phyloP scores from a whole-genome alignment of 306 rosid genomes.

The Carpinus viminea region DNA sequence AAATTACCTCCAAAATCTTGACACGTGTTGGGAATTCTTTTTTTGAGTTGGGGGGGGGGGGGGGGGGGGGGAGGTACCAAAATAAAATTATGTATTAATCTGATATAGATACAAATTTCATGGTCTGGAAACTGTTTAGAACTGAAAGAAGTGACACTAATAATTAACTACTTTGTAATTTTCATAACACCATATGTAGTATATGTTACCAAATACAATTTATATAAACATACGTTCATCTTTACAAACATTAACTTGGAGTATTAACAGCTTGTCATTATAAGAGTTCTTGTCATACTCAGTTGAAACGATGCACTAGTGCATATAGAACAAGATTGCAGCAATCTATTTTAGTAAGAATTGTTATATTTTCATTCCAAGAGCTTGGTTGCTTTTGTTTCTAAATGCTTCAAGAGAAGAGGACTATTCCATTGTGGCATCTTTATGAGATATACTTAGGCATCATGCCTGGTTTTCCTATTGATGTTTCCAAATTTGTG shows the following conservation, averaged over 20 bases:
- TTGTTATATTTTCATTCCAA: background rate
- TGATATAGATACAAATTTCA: too few relatives aligned
- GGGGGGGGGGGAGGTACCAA: background rate
- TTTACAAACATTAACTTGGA: background rate
- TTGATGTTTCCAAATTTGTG: slow-evolving; percentile 31
- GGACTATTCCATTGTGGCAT: background rate
- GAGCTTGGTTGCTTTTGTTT: background rate
- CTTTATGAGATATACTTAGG: background rate
- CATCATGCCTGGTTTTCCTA: background rate
- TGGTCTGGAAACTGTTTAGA: too few relatives aligned
- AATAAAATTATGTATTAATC: too few relatives aligned
- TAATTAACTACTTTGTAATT: background rate
- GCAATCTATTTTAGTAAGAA: background rate
- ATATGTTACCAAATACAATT: background rate
- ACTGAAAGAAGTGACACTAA: too few relatives aligned
- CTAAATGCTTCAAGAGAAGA: background rate
- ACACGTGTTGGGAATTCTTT: background rate
- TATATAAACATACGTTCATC: background rate
- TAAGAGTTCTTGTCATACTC: background rate
- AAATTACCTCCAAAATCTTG: background rate
- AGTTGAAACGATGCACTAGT: background rate
- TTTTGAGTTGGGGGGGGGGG: too few relatives aligned
- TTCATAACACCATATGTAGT: background rate
- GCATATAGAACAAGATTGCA: background rate
- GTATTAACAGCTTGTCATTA: background rate